These are phyloP conservation scores for Brassica hybrid DNA, from an alignment of 441 rosid genomes.

Conservation along the genomic window DNA sequence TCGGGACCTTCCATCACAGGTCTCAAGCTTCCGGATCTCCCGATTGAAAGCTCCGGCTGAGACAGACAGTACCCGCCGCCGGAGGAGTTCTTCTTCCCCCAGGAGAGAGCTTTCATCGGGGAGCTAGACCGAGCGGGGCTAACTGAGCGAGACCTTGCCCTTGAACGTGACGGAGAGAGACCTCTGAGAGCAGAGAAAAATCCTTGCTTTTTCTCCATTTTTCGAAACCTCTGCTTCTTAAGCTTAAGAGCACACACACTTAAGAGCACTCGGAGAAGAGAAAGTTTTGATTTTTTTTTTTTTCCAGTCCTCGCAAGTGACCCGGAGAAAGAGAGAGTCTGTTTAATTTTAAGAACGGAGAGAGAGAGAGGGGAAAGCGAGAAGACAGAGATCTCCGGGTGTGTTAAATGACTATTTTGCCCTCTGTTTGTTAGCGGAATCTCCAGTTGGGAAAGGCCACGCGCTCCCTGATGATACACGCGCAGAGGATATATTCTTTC, in stretches of 20 bases:
- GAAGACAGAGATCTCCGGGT: slow-evolving; percentile 35
- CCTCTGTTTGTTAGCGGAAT: slow-evolving; percentile 10
- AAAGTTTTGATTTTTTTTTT: not conserved
- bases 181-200: slow-evolving; percentile 82
- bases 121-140: slow-evolving; percentile 63
- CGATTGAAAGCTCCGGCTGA: slow-evolving; percentile 52
- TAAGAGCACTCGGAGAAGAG: not conserved
- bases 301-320: slow-evolving; percentile 7
- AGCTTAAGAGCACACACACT: not conserved
- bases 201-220: slow-evolving; percentile 79
- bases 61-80: slow-evolving; percentile 35
- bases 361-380: slow-evolving; percentile 17
- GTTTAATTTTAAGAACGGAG: not conserved
- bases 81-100: slow-evolving; percentile 48
- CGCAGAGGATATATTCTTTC: slow-evolving; percentile 20
- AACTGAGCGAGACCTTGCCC: slow-evolving; percentile 59
- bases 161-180: slow-evolving; percentile 73
- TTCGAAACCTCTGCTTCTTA: no score
- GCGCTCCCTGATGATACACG: slow-evolving; percentile 22
- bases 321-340: slow-evolving; percentile 23
- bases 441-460: slow-evolving; percentile 7
- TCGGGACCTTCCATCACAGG: slow-evolving; percentile 84
- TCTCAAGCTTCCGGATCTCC: slow-evolving; percentile 73
- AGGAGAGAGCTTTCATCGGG: slow-evolving; percentile 56
- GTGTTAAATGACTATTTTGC: slow-evolving; percentile 14